Percentiles rank a stretch among this genome's conserved stretches.
Evolutionary conservation across 495 filamentous ascomycete genomes (phyloP).

Genomic region (Daldinia loculata): DNA sequence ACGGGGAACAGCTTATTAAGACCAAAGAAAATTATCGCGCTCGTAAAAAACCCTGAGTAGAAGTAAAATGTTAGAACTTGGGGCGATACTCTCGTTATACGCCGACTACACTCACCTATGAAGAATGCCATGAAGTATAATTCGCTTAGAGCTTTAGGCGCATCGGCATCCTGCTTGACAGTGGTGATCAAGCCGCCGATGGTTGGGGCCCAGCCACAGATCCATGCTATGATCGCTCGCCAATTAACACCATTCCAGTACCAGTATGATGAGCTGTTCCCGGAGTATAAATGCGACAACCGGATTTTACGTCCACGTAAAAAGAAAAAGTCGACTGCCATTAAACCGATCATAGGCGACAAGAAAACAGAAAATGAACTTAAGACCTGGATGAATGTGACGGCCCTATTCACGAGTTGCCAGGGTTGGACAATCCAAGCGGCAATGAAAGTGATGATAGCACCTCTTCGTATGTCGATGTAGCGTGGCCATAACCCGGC

Average conservation of each 20-base stretch:
- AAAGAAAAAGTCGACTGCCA: slow-evolving; percentile 48
- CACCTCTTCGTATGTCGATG: slow-evolving; percentile 61
- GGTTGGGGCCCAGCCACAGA: slow-evolving; percentile 48
- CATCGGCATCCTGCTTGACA: slow-evolving; percentile 38
- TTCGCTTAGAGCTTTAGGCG: slow-evolving; percentile 41
- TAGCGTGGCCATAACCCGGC: slow-evolving; percentile 57
- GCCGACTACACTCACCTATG: slow-evolving; percentile 38
- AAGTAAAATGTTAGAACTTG: slow-evolving; percentile 2
- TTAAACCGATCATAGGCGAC: slow-evolving; percentile 47
- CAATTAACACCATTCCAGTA: slow-evolving; percentile 52
- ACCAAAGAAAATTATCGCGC: slow-evolving; percentile 42
- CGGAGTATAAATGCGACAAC: slow-evolving; percentile 46
- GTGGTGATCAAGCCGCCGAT: slow-evolving; percentile 47
- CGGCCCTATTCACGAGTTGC: slow-evolving; percentile 59
- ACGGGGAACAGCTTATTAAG: slow-evolving; percentile 47
- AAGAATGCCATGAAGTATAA: slow-evolving; percentile 52
- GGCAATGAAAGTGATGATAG: slow-evolving; percentile 55
- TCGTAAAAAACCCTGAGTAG: slow-evolving; percentile 48
- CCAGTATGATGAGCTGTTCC: slow-evolving; percentile 42
- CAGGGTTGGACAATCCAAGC: slow-evolving; percentile 56
- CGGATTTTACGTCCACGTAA: slow-evolving; percentile 45
- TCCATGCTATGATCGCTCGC: slow-evolving; percentile 47
- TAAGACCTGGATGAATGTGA: slow-evolving; percentile 60
- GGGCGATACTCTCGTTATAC: not conserved
- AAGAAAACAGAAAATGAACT: slow-evolving; percentile 61